phyloP scores from a whole-genome alignment of 257 asterid genomes.

The Capsicum baccatum region DNA sequence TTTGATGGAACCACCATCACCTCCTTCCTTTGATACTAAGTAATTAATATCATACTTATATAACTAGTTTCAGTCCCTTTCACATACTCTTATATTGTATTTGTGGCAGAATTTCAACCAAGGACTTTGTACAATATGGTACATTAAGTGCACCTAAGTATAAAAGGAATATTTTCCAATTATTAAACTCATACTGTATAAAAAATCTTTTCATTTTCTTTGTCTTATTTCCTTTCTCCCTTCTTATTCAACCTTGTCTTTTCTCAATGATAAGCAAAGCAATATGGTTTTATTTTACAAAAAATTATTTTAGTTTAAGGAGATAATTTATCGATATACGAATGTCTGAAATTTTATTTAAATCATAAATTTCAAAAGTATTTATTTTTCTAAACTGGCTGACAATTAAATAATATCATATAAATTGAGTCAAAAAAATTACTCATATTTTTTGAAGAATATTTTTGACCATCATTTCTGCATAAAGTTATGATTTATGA shows the following conservation, averaged over 20 bases:
- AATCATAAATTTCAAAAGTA: neutral
- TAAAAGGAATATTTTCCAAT: slow-evolving; percentile 37
- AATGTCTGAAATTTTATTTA: neutral
- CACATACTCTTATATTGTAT: neutral
- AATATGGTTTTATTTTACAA: too few species aligned
- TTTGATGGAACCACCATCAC: neutral
- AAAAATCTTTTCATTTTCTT: slow-evolving; percentile 6
- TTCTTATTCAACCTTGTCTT: neutral
- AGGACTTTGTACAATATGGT: neutral
- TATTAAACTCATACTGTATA: slow-evolving; percentile 7
- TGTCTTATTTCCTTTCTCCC: neutral
- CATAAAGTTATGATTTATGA: neutral
- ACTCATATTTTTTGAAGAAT: neutral
- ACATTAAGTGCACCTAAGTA: slow-evolving; percentile 9
- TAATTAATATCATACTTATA: neutral
- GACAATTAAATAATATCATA: neutral
- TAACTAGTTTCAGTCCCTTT: slow-evolving; percentile 23
- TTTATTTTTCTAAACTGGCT: neutral
- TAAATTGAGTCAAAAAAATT: neutral
- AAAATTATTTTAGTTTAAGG: too few species aligned
- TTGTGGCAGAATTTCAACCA: neutral
- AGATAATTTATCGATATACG: neutral
- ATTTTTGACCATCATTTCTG: neutral
- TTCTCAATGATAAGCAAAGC: neutral
- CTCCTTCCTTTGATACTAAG: slow-evolving; percentile 35